These are phyloP conservation scores for Dendrobium nobile DNA, from an alignment of 106 monocot genomes.

Conservation along the genomic window DNA sequence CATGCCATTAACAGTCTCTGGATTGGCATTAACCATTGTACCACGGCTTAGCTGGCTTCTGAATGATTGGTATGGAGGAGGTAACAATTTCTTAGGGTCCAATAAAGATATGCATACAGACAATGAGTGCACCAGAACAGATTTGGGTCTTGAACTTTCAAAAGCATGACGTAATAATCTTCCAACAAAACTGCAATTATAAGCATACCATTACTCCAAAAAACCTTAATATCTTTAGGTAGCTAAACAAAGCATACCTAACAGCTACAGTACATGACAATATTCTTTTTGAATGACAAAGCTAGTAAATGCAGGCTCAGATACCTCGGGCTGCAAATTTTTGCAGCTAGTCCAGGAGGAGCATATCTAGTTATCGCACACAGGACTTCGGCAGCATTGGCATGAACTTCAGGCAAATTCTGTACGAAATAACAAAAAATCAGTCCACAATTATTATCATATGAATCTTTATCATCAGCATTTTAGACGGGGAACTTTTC, in stretches of 20 bases:
- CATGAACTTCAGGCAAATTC: slow-evolving; percentile 74
- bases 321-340: slow-evolving; percentile 59
- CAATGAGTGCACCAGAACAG: slow-evolving; percentile 64
- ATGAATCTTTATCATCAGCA: background rate
- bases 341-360: slow-evolving; percentile 57
- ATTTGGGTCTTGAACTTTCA: slow-evolving; percentile 66
- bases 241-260: background rate
- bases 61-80: slow-evolving; percentile 42
- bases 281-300: background rate
- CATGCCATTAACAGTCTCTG: slow-evolving; percentile 70
- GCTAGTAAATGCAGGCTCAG: background rate
- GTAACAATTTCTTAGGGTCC: slow-evolving; percentile 53
- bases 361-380: slow-evolving; percentile 68
- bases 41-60: slow-evolving; percentile 49
- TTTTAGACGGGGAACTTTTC: background rate
- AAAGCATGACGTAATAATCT: slow-evolving; percentile 64
- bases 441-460: background rate
- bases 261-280: background rate
- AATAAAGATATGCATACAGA: slow-evolving; percentile 68
- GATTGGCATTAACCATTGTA: slow-evolving; percentile 37
- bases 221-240: background rate
- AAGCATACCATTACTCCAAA: background rate
- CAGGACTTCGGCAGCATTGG: slow-evolving; percentile 67
- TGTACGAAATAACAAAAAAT: slow-evolving; percentile 3
- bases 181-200: slow-evolving; percentile 54